These are phyloP conservation scores for Coemansia sp. DNA, from an alignment of 371 early-diverging fungal species.

Conservation along the genomic window DNA sequence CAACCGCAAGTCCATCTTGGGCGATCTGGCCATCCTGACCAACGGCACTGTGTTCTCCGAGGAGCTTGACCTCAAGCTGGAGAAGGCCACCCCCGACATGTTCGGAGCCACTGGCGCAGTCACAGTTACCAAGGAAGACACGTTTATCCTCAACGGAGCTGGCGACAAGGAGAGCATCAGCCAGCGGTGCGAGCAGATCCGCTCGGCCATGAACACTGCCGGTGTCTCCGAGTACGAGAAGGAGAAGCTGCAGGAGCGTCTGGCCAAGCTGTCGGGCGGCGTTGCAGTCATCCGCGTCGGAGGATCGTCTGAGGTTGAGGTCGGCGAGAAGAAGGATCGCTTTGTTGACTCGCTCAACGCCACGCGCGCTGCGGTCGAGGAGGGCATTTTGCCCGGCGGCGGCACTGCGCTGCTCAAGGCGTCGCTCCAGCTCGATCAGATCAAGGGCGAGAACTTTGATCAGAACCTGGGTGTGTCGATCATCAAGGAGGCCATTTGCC, in stretches of 20 bases:
- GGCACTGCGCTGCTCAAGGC: slow-evolving; percentile 95
- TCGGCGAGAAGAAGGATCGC: slow-evolving; percentile 98
- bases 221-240: slow-evolving; percentile 92
- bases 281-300: slow-evolving; percentile 98
- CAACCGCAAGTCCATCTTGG: slow-evolving; percentile 96
- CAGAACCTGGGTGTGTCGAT: slow-evolving; percentile 95
- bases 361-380: slow-evolving; percentile 97
- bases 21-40: slow-evolving; percentile 94
- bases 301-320: slow-evolving; percentile 95
- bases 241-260: slow-evolving; percentile 97
- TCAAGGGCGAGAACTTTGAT: slow-evolving; percentile 94
- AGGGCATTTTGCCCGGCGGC: slow-evolving; percentile 97
- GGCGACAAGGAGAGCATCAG: slow-evolving; percentile 83
- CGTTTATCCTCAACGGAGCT: slow-evolving; percentile 91
- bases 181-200: slow-evolving; percentile 95
- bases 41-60: slow-evolving; percentile 93
- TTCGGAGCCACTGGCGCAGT: slow-evolving; percentile 85
- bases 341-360: slow-evolving; percentile 97
- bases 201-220: slow-evolving; percentile 77
- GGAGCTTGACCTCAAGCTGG: slow-evolving; percentile 93
- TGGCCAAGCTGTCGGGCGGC: slow-evolving; percentile 96
- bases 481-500: slow-evolving; percentile 87
- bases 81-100: slow-evolving; percentile 86
- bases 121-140: slow-evolving; percentile 97
- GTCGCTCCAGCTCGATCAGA: slow-evolving; percentile 66